Base-by-base conservation (phyloP, 2,329 filamentous ascomycete genomes). In the Orbilia oligospora region DNA sequence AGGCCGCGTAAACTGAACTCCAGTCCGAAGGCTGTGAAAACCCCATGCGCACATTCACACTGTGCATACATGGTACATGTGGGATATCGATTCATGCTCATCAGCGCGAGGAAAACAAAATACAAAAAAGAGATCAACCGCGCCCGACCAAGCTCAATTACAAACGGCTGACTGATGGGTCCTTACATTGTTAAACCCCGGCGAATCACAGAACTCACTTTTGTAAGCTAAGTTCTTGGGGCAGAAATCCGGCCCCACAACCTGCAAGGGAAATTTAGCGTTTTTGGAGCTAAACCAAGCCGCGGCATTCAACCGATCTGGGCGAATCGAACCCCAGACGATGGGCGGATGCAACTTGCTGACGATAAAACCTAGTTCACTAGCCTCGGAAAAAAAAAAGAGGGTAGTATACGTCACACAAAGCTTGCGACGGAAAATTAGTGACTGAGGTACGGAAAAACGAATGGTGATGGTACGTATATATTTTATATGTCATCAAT, bases 331-430 rank as follows among this genome's bases (percentile, higher is more conserved):
- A n/a, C n/a, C n/a, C n/a, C n/a, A n/a, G n/a, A n/a, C n/a, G n/a
- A n/a, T 33, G 30, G 30, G 30, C 30, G 41, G 24, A 66, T 77
- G 73, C 73, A 77, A 61, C 36, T 53, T 68, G 73, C 73, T 77
- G 51, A 77, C 73, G 24, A 55, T 33, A 55, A 56, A 30, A 30
- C 27, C 44, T 2, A 36, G 8, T 5, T 18, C 6, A 6, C 24
- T 66, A 51, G 30, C 30, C 58, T 68, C 49, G 51, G 33, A 33
- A 18, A 33, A 55, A 56, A 44, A 38, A 24, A 76, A 65, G 30
- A n/a, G n/a, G n/a, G n/a, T n/a, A n/a, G n/a, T 30, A 67, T 71
- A 71, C 67, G 73, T 77, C 67, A 77, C 73, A 77, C 73, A 68
- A 71, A 67, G n/a, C n/a, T n/a, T n/a, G n/a, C n/a, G n/a, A n/a